Evolutionary conservation across 1,284 basidiomycete genomes (phyloP).

Genomic region (Ustilago sp.): DNA sequence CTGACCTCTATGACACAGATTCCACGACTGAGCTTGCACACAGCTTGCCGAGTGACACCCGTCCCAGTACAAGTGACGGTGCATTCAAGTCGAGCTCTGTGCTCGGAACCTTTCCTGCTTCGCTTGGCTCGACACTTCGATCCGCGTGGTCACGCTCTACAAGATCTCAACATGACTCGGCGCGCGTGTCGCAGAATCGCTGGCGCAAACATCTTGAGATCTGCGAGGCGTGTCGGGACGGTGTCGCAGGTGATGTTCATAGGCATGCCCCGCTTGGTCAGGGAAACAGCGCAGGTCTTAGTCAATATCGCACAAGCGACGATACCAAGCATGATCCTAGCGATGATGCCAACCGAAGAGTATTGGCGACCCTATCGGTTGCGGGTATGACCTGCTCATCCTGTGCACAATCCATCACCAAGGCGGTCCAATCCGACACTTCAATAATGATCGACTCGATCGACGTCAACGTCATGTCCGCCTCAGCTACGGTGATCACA

Average conservation of each 20-base stretch:
- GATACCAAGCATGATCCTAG: no score
- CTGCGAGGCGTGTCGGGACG: slow-evolving; percentile 69
- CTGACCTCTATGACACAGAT: slow-evolving; percentile 16
- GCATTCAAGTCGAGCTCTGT: slow-evolving; percentile 8
- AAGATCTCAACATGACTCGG: neutral
- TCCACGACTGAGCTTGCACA: neutral
- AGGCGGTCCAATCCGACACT: slow-evolving; percentile 11
- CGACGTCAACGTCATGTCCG: slow-evolving; percentile 23
- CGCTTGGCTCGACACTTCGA: slow-evolving; percentile 34
- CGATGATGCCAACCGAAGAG: neutral
- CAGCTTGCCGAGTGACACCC: slow-evolving; percentile 10
- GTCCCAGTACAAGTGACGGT: neutral
- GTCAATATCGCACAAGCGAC: neutral
- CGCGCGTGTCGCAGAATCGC: slow-evolving; percentile 41
- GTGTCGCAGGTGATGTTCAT: slow-evolving; percentile 44
- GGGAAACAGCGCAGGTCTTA: neutral
- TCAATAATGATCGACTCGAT: slow-evolving; percentile 17
- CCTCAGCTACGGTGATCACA: slow-evolving; percentile 25
- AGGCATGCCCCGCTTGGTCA: neutral
- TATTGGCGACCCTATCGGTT: slow-evolving; percentile 24
- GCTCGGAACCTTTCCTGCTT: slow-evolving; percentile 16
- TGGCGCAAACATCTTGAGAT: slow-evolving; percentile 66
- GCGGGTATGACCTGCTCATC: slow-evolving; percentile 40
- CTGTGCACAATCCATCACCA: slow-evolving; percentile 27
- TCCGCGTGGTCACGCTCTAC: slow-evolving; percentile 10